Evolutionary conservation across 176 grass and related monocot species (phyloP), one percentile per base, ranked within the genome.

Genomic region (Areca catechu): DNA sequence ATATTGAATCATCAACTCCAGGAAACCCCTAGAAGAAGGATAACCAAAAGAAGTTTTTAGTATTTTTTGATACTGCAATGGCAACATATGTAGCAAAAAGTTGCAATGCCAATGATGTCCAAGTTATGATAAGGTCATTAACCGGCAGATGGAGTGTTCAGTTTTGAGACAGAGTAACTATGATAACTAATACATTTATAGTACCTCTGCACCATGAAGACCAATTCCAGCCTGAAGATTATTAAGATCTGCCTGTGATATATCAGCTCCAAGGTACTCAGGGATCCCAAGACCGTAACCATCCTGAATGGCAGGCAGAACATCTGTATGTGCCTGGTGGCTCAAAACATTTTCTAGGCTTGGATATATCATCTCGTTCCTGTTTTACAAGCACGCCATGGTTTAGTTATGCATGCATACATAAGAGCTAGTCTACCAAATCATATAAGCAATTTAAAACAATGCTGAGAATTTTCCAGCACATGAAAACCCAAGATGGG

Each of bases 241-340:
- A 67, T 67, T 67, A 43, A 67, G 65, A 5, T 85, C 84, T 28
- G 67, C 60, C 77, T 83, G 76, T 25, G 80, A 25, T 49, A 97
- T 91, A 74, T 88, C 83, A 65, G 80, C 51, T 69, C 83, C 83
- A 60, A 98, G 81, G 69, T 80, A 98, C 73, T 98, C 88, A 73
- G 93, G 79, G 82, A 98, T 74, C 5, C 56, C 79, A 50, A 98
- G 60, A 83, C 43, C 63, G 65, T 82, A 98, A 51, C 69, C 78
- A 71, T 98, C 93, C 66, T 85, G 93, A 50, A 91, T 82, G 53
- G 60, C 72, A 58, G 82, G 78, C 68, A 98, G 74, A 50, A 76
- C 74, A 53, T 83, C 77, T 2, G 79, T 74, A 78, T 75, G 78
- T n/a, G 55, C 37, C 5, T 57, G 21, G 49, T 80, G 74, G 27